These are phyloP conservation scores for Kitagawia praeruptora DNA, from an alignment of 129 eudicot genomes.

Conservation along the genomic window DNA sequence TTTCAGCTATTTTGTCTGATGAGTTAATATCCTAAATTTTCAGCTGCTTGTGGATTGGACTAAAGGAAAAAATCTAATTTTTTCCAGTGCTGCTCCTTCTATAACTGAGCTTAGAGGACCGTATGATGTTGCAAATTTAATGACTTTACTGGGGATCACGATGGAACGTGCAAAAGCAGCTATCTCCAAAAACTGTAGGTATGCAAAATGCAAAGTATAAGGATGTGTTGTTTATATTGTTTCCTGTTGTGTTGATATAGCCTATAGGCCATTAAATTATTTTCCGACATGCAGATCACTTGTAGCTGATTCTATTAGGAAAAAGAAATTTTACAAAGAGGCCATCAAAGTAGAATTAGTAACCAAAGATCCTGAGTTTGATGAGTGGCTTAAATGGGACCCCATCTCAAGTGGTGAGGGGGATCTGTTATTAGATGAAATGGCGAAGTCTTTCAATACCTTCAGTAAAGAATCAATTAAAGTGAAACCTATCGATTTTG, in stretches of 20 bases:
- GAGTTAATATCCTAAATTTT: slow-evolving; percentile 6
- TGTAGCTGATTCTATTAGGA: slow-evolving; percentile 55
- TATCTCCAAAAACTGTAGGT: slow-evolving; percentile 81
- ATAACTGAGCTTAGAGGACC: slow-evolving; percentile 86
- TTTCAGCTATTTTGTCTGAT: not conserved
- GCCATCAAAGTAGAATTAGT: slow-evolving; percentile 61
- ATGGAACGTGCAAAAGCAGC: slow-evolving; percentile 78
- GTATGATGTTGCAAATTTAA: slow-evolving; percentile 64
- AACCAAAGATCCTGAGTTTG: slow-evolving; percentile 30
- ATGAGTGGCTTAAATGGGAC: slow-evolving; percentile 86
- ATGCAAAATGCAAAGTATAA: slow-evolving; percentile 2
- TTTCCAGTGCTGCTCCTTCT: slow-evolving; percentile 77
- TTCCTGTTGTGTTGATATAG: not conserved
- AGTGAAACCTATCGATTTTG: slow-evolving; percentile 47
- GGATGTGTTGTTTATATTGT: not conserved
- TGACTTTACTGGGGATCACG: slow-evolving; percentile 58
- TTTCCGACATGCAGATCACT: slow-evolving; percentile 44
- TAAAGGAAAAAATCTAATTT: slow-evolving; percentile 62
- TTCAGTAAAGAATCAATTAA: slow-evolving; percentile 31
- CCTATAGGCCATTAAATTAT: not conserved
- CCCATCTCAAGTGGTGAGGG: slow-evolving; percentile 95
- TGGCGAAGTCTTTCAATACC: slow-evolving; percentile 58
- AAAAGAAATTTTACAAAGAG: slow-evolving; percentile 66
- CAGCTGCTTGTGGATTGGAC: slow-evolving; percentile 97
- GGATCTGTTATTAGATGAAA: slow-evolving; percentile 70